phyloP scores from a whole-genome alignment of 108 stramenopile genomes.

The Hondaea fermentalgiana region DNA sequence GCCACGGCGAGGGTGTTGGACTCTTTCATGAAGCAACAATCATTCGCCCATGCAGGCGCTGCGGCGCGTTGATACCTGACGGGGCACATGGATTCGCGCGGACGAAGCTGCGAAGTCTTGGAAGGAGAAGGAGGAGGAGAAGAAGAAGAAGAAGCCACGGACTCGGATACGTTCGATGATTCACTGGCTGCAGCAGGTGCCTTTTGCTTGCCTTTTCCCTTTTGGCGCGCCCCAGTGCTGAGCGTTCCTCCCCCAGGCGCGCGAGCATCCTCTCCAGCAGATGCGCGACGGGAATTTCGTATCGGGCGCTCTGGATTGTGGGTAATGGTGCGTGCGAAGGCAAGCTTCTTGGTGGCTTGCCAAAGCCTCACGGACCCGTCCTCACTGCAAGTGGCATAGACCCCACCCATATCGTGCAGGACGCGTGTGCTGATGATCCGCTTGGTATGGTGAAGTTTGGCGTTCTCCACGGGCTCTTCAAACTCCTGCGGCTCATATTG shows the following conservation, averaged over 20 bases:
- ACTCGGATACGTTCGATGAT: too few relatives aligned
- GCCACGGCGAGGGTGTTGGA: conserved; percentile 29
- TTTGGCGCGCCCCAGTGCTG: not conserved
- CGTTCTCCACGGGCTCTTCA: not conserved
- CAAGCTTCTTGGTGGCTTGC: conserved; percentile 22
- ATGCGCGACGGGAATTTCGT: not conserved
- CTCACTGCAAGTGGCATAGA: conserved; percentile 31
- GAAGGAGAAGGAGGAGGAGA: too few relatives aligned
- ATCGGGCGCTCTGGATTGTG: not conserved
- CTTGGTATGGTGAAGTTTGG: not conserved
- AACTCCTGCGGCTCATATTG: not conserved
- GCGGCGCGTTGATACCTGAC: not conserved
- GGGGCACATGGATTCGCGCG: not conserved
- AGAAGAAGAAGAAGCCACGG: too few relatives aligned
- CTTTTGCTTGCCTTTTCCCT: not conserved
- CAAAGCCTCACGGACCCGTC: conserved; percentile 39
- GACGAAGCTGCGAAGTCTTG: too few relatives aligned
- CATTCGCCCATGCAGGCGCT: conserved; percentile 27
- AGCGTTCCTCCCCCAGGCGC: not conserved
- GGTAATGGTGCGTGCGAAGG: not conserved
- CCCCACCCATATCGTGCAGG: not conserved
- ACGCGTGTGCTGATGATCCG: not conserved
- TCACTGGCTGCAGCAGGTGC: too few relatives aligned
- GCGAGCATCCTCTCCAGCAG: not conserved
- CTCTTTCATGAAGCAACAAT: conserved; percentile 20